Evolutionary conservation across 768 basidiomycete genomes (phyloP).

Genomic region (Clathrus columnatus): DNA sequence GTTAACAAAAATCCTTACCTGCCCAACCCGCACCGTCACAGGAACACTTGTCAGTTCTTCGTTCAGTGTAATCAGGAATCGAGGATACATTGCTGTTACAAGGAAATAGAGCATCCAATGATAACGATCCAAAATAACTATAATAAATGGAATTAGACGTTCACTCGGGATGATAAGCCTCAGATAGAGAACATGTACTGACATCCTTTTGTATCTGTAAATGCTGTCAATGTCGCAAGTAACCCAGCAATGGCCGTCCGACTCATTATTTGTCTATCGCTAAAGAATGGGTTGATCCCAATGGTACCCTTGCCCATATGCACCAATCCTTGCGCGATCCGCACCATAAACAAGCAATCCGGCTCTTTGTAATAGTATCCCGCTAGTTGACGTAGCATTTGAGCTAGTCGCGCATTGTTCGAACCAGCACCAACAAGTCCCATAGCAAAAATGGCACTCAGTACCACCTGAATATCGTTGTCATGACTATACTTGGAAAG

Average conservation of each 20-base stretch:
- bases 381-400: conserved; percentile 94
- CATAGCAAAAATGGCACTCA: conserved; percentile 98
- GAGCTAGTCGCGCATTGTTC: conserved; percentile 95
- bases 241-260: conserved; percentile 84
- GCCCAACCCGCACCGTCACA: conserved; percentile 92
- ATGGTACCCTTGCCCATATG: conserved; percentile 99
- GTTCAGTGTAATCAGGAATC: conserved; percentile 95
- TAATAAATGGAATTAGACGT: conserved; percentile 4
- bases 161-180: neutral
- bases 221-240: conserved; percentile 79
- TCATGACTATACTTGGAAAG: conserved; percentile 99
- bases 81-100: conserved; percentile 93
- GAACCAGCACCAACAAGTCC: conserved; percentile 96
- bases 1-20: conserved; percentile 36
- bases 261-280: conserved; percentile 84
- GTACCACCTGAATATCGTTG: conserved; percentile 91
- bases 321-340: conserved; percentile 92
- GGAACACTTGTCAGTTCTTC: conserved; percentile 81
- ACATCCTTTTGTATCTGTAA: conserved; percentile 93
- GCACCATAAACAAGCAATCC: conserved; percentile 92
- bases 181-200: conserved; percentile 31
- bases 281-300: conserved; percentile 94
- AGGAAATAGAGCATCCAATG: conserved; percentile 99
- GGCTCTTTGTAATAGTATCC: conserved; percentile 99
- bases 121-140: conserved; percentile 88